Percentiles rank a stretch among this genome's conserved stretches.
Evolutionary conservation across 768 basidiomycete genomes (phyloP).

Genomic region (Amanita exitialis): DNA sequence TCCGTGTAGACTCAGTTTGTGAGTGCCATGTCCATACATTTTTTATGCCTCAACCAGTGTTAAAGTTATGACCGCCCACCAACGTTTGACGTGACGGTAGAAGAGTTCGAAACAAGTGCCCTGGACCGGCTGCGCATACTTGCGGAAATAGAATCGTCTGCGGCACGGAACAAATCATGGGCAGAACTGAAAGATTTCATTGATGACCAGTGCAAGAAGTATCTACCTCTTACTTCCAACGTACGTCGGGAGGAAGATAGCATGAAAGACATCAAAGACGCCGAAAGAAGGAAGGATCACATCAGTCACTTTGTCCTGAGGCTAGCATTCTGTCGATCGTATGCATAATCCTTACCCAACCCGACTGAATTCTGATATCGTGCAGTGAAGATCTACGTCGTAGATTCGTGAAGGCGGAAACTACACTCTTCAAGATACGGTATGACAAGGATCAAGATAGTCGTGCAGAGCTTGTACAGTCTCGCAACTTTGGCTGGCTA

Average conservation of each 20-base stretch:
- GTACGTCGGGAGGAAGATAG: slow-evolving; percentile 33
- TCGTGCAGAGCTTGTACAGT: slow-evolving; percentile 52
- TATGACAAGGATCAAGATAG: slow-evolving; percentile 64
- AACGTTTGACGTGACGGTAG: slow-evolving; percentile 79
- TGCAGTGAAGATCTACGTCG: slow-evolving; percentile 33
- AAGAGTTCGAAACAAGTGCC: slow-evolving; percentile 91
- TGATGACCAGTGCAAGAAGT: slow-evolving; percentile 53
- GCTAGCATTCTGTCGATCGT: slow-evolving; percentile 78
- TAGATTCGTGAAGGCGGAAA: slow-evolving; percentile 80
- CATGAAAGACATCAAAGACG: slow-evolving; percentile 21
- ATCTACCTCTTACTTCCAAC: slow-evolving; percentile 60
- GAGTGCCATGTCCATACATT: slow-evolving; percentile 13
- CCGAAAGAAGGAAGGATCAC: slow-evolving; percentile 73
- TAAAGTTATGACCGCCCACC: slow-evolving; percentile 83
- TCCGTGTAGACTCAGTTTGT: slow-evolving; percentile 78
- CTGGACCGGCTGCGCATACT: slow-evolving; percentile 81
- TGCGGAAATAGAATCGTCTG: slow-evolving; percentile 85
- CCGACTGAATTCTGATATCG: neutral
- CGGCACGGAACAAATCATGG: slow-evolving; percentile 72
- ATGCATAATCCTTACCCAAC: neutral
- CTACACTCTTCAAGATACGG: slow-evolving; percentile 71
- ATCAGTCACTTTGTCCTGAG: slow-evolving; percentile 90
- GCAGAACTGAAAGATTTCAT: slow-evolving; percentile 68
- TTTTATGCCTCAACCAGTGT: neutral
- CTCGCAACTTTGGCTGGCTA: slow-evolving; percentile 56